These are phyloP conservation scores for Ampelocalamus luodianensis DNA, from an alignment of 176 grass and related monocot genomes.

Conservation along the genomic window DNA sequence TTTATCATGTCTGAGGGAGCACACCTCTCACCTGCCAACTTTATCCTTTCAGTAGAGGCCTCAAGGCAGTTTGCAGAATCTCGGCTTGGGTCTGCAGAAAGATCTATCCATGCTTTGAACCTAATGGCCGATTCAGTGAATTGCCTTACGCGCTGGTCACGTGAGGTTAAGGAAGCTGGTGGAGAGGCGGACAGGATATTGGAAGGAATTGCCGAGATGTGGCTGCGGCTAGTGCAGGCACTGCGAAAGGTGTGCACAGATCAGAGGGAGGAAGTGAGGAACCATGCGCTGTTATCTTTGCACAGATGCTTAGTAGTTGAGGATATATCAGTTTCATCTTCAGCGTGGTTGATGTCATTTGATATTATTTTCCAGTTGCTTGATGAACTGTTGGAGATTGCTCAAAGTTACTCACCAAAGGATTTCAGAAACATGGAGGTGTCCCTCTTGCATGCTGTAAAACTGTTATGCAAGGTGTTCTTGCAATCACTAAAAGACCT, in stretches of 20 bases:
- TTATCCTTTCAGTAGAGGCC: constrained; percentile 81
- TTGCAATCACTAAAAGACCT: constrained; percentile 84
- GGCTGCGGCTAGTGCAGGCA: constrained; percentile 89
- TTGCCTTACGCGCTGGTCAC: constrained; percentile 76
- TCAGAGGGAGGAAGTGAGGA: constrained; percentile 93
- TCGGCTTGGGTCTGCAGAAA: constrained; percentile 74
- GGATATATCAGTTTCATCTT: constrained; percentile 70
- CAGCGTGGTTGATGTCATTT: constrained; percentile 83
- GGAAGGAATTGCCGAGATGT: constrained; percentile 96
- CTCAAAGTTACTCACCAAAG: constrained; percentile 75
- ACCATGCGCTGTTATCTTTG: constrained; percentile 76
- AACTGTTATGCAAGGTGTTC: constrained; percentile 84
- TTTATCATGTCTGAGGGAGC: constrained; percentile 94
- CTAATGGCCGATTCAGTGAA: constrained; percentile 81
- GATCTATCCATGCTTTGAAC: constrained; percentile 89
- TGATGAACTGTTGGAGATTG: constrained; percentile 86
- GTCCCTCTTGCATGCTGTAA: constrained; percentile 81
- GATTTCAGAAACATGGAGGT: constrained; percentile 96
- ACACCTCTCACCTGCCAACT: constrained; percentile 85
- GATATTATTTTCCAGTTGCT: constrained; percentile 90
- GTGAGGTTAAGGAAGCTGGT: constrained; percentile 65
- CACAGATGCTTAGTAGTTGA: constrained; percentile 86
- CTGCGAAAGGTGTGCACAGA: constrained; percentile 80
- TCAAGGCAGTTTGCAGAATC: constrained; percentile 96
- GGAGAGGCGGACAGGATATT: constrained; percentile 72